Base-by-base conservation (phyloP, 805 yeast species). In the Lipomyces mesembrius region DNA sequence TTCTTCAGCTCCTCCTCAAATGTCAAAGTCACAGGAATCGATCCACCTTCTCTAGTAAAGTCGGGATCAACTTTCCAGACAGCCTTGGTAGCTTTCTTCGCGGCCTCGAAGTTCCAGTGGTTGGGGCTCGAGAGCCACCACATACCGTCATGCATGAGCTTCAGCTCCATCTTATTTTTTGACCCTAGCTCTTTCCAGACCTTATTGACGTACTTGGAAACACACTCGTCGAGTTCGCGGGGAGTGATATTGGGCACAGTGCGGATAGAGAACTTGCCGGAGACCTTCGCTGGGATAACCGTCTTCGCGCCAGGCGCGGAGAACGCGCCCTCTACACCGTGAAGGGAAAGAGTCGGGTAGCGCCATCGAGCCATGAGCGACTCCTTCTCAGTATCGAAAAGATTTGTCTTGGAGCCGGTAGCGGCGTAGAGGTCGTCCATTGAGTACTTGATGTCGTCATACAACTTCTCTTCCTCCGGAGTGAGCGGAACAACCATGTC, bases 351-450 rank as follows among this genome's bases (percentile, higher is more conserved):
- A 7, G 98, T 92, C 64, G 99, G 99, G 81, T 84, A 92, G 84
- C 99, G 89, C 99, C 99, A 95, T 85, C 99, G 88, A 80, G 93
- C 98, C 90, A 92, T 94, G 75, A 95, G 85, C 67, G 96, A 92
- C 67, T 88, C 89, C 81, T 92, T 88, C 80, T 92, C 91, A 77
- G 84, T 84, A 70, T 86, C 83, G 81, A 88, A 88, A 67, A 93
- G 83, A 49, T 92, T 87, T 57, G 97, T 92, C 71, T 91, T 78
- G 8, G 97, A 88, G 61, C 98, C 98, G 22, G 94, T 83, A 59
- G 98, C 97, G 25, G 85, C 87, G 77, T 93, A 90, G 78, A 95
- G 85, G 73, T 93, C 98, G 51, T 84, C 87, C 62, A 93, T 85
- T 59, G 88, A 87, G 77, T 89, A 95, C 76, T 92, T 97, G 77